Evolutionary conservation across 305 asterid species (phyloP).

Genomic region (Solanum hybrid): DNA sequence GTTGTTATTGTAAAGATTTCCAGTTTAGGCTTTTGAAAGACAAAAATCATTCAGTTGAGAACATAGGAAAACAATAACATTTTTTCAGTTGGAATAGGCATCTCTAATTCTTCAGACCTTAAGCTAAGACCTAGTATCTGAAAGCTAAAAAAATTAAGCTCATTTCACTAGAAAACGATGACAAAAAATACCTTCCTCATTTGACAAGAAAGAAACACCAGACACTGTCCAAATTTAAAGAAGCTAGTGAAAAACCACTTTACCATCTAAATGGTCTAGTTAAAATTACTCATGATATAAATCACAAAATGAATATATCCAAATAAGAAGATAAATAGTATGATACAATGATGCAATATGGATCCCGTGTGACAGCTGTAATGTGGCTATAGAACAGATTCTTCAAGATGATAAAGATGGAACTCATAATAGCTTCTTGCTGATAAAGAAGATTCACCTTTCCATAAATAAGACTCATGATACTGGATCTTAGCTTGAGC

Average conservation of each 20-base stretch:
- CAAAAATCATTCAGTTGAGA: background rate
- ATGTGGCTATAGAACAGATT: background rate
- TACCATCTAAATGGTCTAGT: background rate
- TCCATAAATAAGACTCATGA: conserved; percentile 71
- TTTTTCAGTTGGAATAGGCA: background rate
- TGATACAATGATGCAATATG: background rate
- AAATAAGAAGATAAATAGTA: background rate
- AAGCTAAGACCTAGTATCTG: background rate
- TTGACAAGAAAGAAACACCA: background rate
- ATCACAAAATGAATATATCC: background rate
- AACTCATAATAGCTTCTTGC: background rate
- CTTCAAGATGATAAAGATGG: background rate
- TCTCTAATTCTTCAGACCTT: background rate
- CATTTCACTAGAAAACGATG: background rate
- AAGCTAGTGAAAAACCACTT: background rate
- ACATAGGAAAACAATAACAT: background rate
- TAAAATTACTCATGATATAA: background rate
- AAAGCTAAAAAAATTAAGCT: background rate
- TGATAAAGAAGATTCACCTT: conserved; percentile 42
- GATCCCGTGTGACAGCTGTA: background rate
- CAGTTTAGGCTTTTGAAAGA: background rate
- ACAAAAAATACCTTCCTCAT: background rate
- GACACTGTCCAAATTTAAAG: background rate
- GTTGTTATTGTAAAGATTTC: background rate
- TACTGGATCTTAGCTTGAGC: conserved; percentile 85